These are phyloP conservation scores for Heteromeles arbutifolia DNA, from an alignment of 306 rosid genomes.

Conservation along the genomic window DNA sequence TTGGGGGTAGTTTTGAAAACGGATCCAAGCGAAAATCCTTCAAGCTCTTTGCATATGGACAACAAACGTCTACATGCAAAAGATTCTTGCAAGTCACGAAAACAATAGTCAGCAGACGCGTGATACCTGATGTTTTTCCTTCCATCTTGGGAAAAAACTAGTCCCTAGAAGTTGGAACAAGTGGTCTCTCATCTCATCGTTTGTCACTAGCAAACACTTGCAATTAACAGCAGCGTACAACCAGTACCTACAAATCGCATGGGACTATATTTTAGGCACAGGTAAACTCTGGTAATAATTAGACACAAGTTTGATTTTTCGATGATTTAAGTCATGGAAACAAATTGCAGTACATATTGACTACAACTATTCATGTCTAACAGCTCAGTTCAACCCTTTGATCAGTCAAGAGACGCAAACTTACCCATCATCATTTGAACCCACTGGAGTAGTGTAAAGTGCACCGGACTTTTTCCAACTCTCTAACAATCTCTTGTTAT, in stretches of 20 bases:
- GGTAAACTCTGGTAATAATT: neutral
- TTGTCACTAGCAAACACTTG: conserved; percentile 77
- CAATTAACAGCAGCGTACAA: conserved; percentile 80
- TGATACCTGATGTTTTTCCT: conserved; percentile 95
- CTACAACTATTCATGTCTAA: neutral
- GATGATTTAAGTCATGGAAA: neutral
- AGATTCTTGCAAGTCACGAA: neutral
- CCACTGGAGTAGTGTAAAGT: conserved; percentile 78
- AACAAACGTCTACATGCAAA: neutral
- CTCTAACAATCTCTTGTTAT: conserved; percentile 61
- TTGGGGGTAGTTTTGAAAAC: neutral
- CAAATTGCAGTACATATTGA: neutral
- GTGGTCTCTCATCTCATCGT: conserved; percentile 98
- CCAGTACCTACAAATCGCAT: conserved; percentile 67
- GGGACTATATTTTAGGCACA: conserved; percentile 1
- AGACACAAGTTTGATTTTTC: neutral
- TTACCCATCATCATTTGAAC: conserved; percentile 91
- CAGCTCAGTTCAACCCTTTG: neutral
- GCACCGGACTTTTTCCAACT: conserved; percentile 57
- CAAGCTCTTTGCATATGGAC: neutral
- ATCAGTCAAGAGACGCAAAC: neutral
- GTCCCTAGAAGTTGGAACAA: conserved; percentile 86
- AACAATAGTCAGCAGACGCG: neutral
- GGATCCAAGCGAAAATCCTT: neutral
- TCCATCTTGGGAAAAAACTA: conserved; percentile 90